Evolutionary conservation across 2,329 filamentous ascomycete genomes (phyloP), one percentile per base, ranked within the genome.

Genomic region (Colletotrichum melonis): DNA sequence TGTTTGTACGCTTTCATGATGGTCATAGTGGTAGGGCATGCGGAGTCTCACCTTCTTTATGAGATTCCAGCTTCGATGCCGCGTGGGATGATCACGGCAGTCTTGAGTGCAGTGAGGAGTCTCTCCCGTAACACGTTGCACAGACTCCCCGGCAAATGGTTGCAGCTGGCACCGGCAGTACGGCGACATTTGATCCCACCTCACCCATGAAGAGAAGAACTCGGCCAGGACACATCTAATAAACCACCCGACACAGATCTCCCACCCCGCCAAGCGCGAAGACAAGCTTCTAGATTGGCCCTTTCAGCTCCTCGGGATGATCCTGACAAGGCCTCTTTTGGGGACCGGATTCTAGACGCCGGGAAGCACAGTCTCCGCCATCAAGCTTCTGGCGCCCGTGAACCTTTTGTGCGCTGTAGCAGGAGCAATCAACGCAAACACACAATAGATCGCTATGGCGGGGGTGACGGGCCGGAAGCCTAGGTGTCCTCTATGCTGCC

Each of bases 161-260:
- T 49, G 8, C 42, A 49, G 42, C 42, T 9, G 42, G 19, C 19
- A n/a, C 2, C 42, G 42, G 19, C 3, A 49, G 7, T n/a, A 22
- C 19, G 42, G 42, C 3, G 42, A 49, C 42, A 49, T 22, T 19
- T 42, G 38, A 42, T 42, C 38, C 38, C 7, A 42, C 16, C 6
- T 42, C 6, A 42, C 2, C 14, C 38, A 3, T 1, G 14, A 5
- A 42, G 38, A 42, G 14, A 42, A 19, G 38, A 42, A 49, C 42
- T 9, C 7, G 7, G 42, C 8, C 19, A 49, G 0, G 1, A 49
- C 19, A 49, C 19, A 11, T 8, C 8, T 1, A 22, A 49, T 0
- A 49, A 49, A 49, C 42, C 42, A 49, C 42, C 42, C 19, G 19
- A 22, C 1, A 5, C 8, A 49, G 19, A 49, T 22, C 42, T 49